Evolutionary conservation across 345 rosid species (phyloP), one percentile per base, ranked within the genome.

Genomic region (Lepidium sativum): DNA sequence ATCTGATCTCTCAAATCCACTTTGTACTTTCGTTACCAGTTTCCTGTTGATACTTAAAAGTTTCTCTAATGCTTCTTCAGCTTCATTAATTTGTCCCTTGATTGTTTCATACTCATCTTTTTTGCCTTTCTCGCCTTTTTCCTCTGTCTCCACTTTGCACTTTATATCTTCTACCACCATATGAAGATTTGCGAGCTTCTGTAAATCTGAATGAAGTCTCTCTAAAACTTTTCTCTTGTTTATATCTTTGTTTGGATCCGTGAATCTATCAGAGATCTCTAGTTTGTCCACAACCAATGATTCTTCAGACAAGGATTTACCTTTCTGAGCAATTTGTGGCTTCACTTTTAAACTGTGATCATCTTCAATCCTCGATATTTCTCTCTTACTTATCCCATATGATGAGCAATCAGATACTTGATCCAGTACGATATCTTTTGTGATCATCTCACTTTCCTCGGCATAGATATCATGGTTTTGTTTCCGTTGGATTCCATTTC

Each of bases 401-500:
- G 96, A 83, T 12, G 96, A 88, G 66, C 85, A 80, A 67, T 88
- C 99, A 2, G 97, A 95, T 42, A 80, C 72, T 76, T 95, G 96
- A 76, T 95, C 99, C 2, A 95, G 97, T 70, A 95, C 75, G 54
- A 91, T 91, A 74, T 95, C 99, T 79, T 95, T 95, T 2, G 97
- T 85, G 83, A 86, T 77, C 71, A 85, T 81, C 52, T 78, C 91
- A 21, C 60, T 78, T 57, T 79, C 83, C 45, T 69, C 86, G 67
- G 83, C 75, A 43, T 60, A 69, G 54, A 75, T 80, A 61, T 86
- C 87, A 14, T 60, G 68, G 57, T 71, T 65, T 58, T 53, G 77
- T 69, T 75, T 86, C 79, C 77, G 81, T 15, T 45, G 15, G 54
- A 63, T 76, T 67, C 68, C 73, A 60, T 44, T 78, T 67, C 76